phyloP scores from a whole-genome alignment of 345 rosid species.

The Lepidium aucheri region DNA sequence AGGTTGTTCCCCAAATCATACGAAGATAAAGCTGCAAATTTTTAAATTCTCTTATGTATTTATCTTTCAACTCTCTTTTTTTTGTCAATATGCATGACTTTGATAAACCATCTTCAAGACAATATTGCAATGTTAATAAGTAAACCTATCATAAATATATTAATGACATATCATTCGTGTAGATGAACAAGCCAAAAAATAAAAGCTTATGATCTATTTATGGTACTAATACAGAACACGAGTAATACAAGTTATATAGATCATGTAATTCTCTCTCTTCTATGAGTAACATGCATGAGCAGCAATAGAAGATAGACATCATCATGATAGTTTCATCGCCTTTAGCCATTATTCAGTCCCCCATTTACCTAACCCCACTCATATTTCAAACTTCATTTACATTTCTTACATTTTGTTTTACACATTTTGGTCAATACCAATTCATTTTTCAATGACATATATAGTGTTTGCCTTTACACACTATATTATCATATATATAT shows the following conservation, averaged over 20 bases:
- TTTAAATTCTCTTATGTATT: constrained; percentile 4
- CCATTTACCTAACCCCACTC: constrained; percentile 34
- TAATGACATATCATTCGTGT: background rate
- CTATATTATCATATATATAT: background rate
- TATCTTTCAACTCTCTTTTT: background rate
- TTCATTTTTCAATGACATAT: background rate
- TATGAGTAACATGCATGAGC: constrained; percentile 24
- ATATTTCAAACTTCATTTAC: constrained; percentile 3
- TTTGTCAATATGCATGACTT: constrained; percentile 18
- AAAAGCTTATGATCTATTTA: background rate
- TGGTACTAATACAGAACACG: background rate
- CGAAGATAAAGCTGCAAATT: constrained; percentile 15
- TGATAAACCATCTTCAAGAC: background rate
- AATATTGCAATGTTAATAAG: background rate
- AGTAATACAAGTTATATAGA: background rate
- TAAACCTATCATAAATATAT: background rate
- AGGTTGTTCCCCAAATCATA: constrained; percentile 42
- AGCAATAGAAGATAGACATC: constrained; percentile 20
- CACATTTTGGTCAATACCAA: constrained; percentile 10
- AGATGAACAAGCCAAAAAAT: background rate
- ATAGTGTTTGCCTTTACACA: background rate
- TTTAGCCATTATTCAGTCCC: constrained; percentile 51
- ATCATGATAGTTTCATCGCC: constrained; percentile 30
- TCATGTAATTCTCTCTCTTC: constrained; percentile 7
- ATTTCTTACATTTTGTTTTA: background rate